Evolutionary conservation across 495 filamentous ascomycete genomes (phyloP), one percentile per base, ranked within the genome.

Genomic region (Xylaria grammica): DNA sequence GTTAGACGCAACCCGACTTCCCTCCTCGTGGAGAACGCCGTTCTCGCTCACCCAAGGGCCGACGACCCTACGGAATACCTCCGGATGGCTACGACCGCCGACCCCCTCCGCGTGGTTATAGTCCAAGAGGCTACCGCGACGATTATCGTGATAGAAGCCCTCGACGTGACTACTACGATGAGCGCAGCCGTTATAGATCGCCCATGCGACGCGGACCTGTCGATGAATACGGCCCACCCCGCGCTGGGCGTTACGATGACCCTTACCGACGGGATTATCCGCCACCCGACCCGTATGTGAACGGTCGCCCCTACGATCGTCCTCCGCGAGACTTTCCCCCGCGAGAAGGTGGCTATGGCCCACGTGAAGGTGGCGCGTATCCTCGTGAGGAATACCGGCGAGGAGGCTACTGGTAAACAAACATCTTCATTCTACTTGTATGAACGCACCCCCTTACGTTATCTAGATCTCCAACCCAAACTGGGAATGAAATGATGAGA

Each of bases 121-220:
- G 90, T 74, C 91, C 91, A 36, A 81, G 86, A 60, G 78, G 65
- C 0, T 81, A 82, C 53, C 74, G 79, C 8, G 89, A 90, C 60
- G 91, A 90, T 64, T 97, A 96, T 77, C 93, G 94, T 74, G 92
- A 95, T 71, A 86, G 93, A 60, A 91, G 90, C 60, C 89, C 90
- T 38, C 80, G 90, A 44, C 90, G 91, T 55, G 87, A 91, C 61
- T 94, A 96, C 69, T 94, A 97, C 74, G 93, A 97, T 70, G 86
- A 90, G 50, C 86, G 89, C n/a, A n/a, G n/a, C 67, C 85, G 90
- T 46, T 93, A 94, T 76, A 86, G 91, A 50, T 89, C 92, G 27
- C 91, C 93, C 20, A 91, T 86, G 27, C 85, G 88, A 65, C 80
- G 89, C 65, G 83, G 86, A 51, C 90, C 91, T 49, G 78, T 90